Conservation (phyloP, 2,329 filamentous ascomycete species). For the Stemphylium lycopersici region DNA sequence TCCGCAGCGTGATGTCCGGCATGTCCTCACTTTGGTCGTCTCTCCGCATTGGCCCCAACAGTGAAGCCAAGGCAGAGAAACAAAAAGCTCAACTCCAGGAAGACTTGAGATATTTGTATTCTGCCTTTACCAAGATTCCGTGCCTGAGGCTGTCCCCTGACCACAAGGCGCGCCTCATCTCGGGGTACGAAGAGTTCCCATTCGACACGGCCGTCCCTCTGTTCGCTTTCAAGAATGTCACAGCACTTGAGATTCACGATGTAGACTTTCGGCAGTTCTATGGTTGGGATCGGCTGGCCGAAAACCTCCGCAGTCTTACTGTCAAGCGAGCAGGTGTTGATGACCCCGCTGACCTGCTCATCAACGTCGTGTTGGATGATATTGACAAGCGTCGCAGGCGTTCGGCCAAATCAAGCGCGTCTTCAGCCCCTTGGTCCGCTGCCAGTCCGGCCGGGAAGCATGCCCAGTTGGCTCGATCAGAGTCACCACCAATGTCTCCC, state of each 20-base stretch:
- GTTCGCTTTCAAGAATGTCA: slow-evolving; percentile 97
- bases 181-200: slow-evolving; percentile 95
- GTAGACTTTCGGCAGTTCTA: slow-evolving; percentile 97
- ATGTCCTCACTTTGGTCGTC: slow-evolving; percentile 94
- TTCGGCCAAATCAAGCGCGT: slow-evolving; percentile 83
- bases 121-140: slow-evolving; percentile 97
- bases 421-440: slow-evolving; percentile 71
- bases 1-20: slow-evolving; percentile 95
- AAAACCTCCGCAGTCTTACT: slow-evolving; percentile 87
- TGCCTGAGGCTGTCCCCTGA: slow-evolving; percentile 90
- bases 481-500: slow-evolving; percentile 61
- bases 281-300: slow-evolving; percentile 92
- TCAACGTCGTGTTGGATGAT: slow-evolving; percentile 93
- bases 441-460: slow-evolving; percentile 68
- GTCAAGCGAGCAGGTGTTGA: slow-evolving; percentile 87
- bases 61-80: slow-evolving; percentile 82
- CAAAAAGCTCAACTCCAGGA: slow-evolving; percentile 83
- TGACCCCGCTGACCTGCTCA: slow-evolving; percentile 86
- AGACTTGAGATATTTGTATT: slow-evolving; percentile 95
- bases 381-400: slow-evolving; percentile 90
- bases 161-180: slow-evolving; percentile 86
- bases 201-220: slow-evolving; percentile 97
- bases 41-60: slow-evolving; percentile 81
- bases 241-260: slow-evolving; percentile 90
- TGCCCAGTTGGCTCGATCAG: slow-evolving; percentile 71